Conservation (phyloP, 495 filamentous ascomycete species). For the Talaromyces adpressus region DNA sequence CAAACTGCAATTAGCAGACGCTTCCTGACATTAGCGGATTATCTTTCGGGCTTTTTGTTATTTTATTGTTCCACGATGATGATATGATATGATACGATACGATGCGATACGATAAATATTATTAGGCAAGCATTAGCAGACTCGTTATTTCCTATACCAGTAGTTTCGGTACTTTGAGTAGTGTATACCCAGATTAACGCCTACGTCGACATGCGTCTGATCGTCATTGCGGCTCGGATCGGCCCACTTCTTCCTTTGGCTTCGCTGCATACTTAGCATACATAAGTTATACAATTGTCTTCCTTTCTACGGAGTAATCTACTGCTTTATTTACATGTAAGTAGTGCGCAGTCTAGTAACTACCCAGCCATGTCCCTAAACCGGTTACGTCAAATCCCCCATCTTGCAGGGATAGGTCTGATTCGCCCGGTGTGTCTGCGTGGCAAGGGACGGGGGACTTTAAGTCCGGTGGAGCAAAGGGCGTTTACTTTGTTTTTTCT, state of each 20-base stretch:
- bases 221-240: not conserved
- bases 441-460: not conserved
- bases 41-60: not conserved
- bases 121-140: not conserved
- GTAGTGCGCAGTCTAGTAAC: no score
- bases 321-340: no score
- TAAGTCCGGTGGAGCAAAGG: not conserved
- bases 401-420: not conserved
- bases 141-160: not conserved
- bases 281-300: no score
- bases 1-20: constrained; percentile 8
- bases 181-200: no score
- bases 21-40: not conserved
- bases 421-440: not conserved
- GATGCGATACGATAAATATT: not conserved
- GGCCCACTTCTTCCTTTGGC: not conserved
- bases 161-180: no score
- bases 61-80: not conserved
- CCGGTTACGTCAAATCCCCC: not conserved
- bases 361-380: not conserved
- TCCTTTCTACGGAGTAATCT: no score
- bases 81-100: constrained; percentile 5
- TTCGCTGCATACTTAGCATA: not conserved
- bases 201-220: not conserved
- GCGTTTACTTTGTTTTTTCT: not conserved